Base-by-base conservation (phyloP, 2,329 filamentous ascomycete species). In the Penicillium nordicum region DNA sequence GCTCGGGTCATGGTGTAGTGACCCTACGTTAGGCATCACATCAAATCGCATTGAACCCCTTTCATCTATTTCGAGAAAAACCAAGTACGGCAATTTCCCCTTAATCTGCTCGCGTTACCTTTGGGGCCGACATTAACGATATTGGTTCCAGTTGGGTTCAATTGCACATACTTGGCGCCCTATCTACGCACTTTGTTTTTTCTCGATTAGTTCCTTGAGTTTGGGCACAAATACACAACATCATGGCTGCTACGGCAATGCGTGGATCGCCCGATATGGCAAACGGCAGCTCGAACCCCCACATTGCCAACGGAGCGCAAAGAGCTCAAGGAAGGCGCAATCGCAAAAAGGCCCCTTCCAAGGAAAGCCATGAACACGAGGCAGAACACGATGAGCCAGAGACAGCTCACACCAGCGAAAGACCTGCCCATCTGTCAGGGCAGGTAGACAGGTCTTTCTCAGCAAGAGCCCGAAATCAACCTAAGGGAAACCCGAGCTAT, bases 261-360 rank as follows among this genome's bases (percentile, higher is more conserved):
- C 62, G 57, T 34, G 47, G 27, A 52, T 61, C 60, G 29, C 57
- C 64, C 11, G 62, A 65, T 27, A 57, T 60, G 38, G 60, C 64
- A 47, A 65, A 63, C 43, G 58, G 53, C n/a, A 54, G 37, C 32
- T 53, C 52, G 12, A 32, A 56, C 41, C 45, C 51, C 25, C 52
- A 54, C 12, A 42, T 36, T 27, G 38, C 53, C 44, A 62, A 57
- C 32, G 60, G 57, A 38, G 40, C 53, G 16, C 55, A 50, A 40
- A 40, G 41, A 45, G 47, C 47, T n/a, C 41, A 44, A 32, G 44
- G 40, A n/a, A 55, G n/a, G 43, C 61, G 55, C 55, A 57, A 50
- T 46, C 25, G 59, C 42, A 56, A 47, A 47, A 36, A 50, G n/a
- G 29, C 40, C 10, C 34, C 54, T 34, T 54, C 46, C 23, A 23